Evolutionary conservation across 371 early-diverging fungal genomes (phyloP).

Genomic region (Mortierella sp.): DNA sequence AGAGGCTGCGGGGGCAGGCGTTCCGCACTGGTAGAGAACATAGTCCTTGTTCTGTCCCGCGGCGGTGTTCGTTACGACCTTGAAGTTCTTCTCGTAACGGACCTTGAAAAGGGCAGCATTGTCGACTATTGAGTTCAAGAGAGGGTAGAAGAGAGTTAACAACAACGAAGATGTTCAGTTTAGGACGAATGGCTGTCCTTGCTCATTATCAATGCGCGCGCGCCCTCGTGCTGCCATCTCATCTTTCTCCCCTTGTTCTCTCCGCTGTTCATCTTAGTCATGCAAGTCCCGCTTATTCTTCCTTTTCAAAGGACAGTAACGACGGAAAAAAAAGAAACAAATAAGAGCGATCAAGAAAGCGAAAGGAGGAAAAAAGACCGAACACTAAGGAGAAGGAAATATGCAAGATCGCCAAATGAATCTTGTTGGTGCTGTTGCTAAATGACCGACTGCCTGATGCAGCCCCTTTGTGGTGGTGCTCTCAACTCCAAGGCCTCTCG

Average conservation of each 20-base stretch:
- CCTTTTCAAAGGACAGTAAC: neutral
- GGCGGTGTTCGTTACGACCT: constrained; percentile 38
- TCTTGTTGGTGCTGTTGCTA: neutral
- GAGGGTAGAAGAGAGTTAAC: neutral
- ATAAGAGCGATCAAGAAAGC: neutral
- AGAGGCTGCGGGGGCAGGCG: constrained; percentile 63
- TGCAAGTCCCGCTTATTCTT: neutral
- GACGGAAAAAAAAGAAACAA: neutral
- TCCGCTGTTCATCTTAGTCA: constrained; percentile 9
- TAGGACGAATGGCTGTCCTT: neutral
- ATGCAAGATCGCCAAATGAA: constrained; percentile 14
- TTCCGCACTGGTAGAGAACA: constrained; percentile 80
- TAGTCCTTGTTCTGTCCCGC: constrained; percentile 18
- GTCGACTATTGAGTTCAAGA: constrained; percentile 51
- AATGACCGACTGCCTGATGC: no score
- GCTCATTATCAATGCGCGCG: neutral
- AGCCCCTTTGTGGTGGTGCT: neutral
- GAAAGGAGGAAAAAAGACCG: neutral
- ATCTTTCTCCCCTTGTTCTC: neutral
- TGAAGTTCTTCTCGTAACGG: constrained; percentile 70
- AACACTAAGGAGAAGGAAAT: no score
- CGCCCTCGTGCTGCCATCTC: neutral
- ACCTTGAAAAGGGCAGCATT: constrained; percentile 68
- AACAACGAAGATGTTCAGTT: neutral
- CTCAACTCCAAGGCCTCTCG: neutral